phyloP scores from a whole-genome alignment of 116 monocot genomes.

The Phalaenopsis hybrid region DNA sequence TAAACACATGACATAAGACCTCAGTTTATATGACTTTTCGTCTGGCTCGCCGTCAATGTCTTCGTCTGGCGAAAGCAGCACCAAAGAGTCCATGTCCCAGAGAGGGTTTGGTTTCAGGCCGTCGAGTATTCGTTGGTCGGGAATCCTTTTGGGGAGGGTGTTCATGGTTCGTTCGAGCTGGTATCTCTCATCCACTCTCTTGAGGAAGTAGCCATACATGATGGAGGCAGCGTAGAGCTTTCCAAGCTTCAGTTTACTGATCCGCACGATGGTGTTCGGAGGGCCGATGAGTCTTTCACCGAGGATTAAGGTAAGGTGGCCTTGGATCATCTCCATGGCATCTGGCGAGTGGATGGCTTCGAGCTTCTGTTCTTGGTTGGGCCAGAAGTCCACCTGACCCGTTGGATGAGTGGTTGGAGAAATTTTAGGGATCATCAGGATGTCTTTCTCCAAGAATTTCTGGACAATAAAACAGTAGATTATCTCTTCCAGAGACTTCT shows the following conservation, averaged over 20 bases:
- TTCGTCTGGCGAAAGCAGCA: conserved; percentile 66
- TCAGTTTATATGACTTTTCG: conserved; percentile 35
- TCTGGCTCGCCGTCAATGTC: conserved; percentile 21
- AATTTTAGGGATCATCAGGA: conserved; percentile 65
- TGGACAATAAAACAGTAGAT: conserved; percentile 79
- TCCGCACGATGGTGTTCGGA: conserved; percentile 48
- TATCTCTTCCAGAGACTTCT: conserved; percentile 69
- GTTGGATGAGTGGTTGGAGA: conserved; percentile 31
- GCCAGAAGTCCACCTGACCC: conserved; percentile 51
- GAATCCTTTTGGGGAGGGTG: conserved; percentile 34
- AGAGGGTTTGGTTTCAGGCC: conserved; percentile 57
- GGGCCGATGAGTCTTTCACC: conserved; percentile 71
- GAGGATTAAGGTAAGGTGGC: conserved; percentile 67
- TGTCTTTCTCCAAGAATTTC: conserved; percentile 72
- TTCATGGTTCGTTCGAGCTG: conserved; percentile 89
- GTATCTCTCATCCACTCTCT: conserved; percentile 79
- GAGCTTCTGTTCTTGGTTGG: conserved; percentile 71
- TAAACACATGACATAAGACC: conserved; percentile 79
- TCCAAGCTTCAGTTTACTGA: conserved; percentile 88
- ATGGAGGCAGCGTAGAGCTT: conserved; percentile 97
- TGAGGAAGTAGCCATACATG: conserved; percentile 98
- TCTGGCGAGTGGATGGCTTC: conserved; percentile 75
- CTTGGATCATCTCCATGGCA: conserved; percentile 83
- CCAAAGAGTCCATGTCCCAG: conserved; percentile 87
- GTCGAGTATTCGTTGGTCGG: conserved; percentile 30